phyloP scores from a whole-genome alignment of 495 filamentous ascomycete species.

The Bacidia rubella region DNA sequence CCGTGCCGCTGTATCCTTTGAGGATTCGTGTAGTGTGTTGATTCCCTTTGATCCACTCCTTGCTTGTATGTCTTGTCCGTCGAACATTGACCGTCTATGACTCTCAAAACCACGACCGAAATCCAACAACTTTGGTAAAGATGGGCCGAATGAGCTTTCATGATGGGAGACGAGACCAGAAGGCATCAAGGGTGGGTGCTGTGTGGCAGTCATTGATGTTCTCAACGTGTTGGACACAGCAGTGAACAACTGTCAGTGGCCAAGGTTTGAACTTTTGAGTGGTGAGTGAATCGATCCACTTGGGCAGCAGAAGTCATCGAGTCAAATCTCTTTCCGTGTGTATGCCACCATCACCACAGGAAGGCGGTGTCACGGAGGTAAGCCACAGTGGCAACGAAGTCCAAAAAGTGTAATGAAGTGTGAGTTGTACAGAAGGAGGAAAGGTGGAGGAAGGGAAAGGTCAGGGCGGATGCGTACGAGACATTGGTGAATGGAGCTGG shows the following conservation, averaged over 20 bases:
- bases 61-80: conserved; percentile 20
- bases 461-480: neutral
- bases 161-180: conserved; percentile 7
- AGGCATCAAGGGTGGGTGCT: conserved; percentile 14
- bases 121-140: conserved; percentile 10
- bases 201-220: neutral
- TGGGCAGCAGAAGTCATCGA: neutral
- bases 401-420: neutral
- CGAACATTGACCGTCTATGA: conserved; percentile 25
- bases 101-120: conserved; percentile 1
- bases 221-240: neutral
- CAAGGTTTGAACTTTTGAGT: neutral
- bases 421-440: neutral
- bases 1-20: too few relatives aligned
- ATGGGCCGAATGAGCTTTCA: conserved; percentile 9
- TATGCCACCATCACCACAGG: neutral
- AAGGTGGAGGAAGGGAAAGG: neutral
- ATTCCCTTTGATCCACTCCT: conserved; percentile 25
- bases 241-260: conserved; percentile 1
- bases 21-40: conserved; percentile 13
- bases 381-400: neutral
- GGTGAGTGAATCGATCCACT: neutral
- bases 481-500: neutral
- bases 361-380: neutral
- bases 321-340: neutral